Base-by-base conservation (phyloP, 176 grass and related monocot genomes). In the Zoysia pacifica region DNA sequence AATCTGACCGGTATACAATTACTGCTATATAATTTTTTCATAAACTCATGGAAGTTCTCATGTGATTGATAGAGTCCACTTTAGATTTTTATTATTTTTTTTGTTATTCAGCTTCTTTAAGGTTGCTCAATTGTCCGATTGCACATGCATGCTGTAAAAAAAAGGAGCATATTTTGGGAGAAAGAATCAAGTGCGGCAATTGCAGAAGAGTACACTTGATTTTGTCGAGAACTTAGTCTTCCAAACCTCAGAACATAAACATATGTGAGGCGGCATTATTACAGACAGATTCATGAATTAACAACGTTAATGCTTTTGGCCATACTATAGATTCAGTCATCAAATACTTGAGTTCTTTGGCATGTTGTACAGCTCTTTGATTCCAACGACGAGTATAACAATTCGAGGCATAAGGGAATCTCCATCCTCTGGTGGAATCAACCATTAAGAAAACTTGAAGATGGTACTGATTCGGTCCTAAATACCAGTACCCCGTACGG, bases 211-310 rank as follows among this genome's bases (percentile, higher is more conserved):
- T 28, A 28, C 28, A 28, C 28, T 28, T 28, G 52, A 54, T n/a
- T 38, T 52, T 81, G 44, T 70, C 62, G 45, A 86, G 74, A 75
- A 68, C 37, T 13, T 28, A 55, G n/a, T 86, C 64, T 47, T 63
- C 38, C 84, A 52, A 81, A n/a, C 42, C 75, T 56, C 68, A 48
- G 72, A 9, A 58, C 11, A 58, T 16, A 28, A 73, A 48, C 46
- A 79, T 72, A 48, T 47, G 12, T 16, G 12, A n/a, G 28, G 62
- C 43, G 42, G 52, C 19, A 74, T 62, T 51, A 62, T 73, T 73
- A 69, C 51, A 73, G 46, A 52, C 49, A 42, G 19, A 14, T 59
- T 67, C 14, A 51, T 36, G 37, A 44, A 60, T 79, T 80, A 28
- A 79, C 45, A 50, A 65, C 63, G 37, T 16, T 2, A 69, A 40